Percentiles rank a stretch among this genome's conserved stretches.
Evolutionary conservation across 2,329 filamentous ascomycete species (phyloP).

Genomic region (Neofusicoccum parvum): DNA sequence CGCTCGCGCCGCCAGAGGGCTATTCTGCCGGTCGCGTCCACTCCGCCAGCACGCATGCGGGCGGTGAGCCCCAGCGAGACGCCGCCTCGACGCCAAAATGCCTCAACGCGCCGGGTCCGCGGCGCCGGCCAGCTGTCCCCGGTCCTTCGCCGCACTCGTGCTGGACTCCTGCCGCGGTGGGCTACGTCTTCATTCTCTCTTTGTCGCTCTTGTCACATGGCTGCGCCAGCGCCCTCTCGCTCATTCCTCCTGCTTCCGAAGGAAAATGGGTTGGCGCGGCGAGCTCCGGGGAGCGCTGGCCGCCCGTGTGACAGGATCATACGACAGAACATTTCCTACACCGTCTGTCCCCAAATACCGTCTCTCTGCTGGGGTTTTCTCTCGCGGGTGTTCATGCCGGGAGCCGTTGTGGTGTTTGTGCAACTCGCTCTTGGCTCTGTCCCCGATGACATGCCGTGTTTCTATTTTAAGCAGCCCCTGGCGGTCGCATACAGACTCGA

Average conservation of each 20-base stretch:
- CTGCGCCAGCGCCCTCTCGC: no score
- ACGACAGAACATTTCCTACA: not conserved
- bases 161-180: not conserved
- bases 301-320: not conserved
- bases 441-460: not conserved
- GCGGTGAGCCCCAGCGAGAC: not conserved
- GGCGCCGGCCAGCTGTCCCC: not conserved
- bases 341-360: no score
- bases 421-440: not conserved
- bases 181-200: not conserved
- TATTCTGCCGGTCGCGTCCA: not conserved
- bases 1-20: not conserved
- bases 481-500: not conserved
- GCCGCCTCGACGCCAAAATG: not conserved
- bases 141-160: not conserved
- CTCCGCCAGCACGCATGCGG: not conserved
- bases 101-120: not conserved
- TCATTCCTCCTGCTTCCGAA: not conserved
- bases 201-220: not conserved
- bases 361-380: not conserved
- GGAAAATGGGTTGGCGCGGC: no score
- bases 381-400: not conserved
- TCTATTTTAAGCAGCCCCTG: not conserved
- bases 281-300: not conserved
- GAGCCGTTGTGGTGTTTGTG: not conserved